Evolutionary conservation across 306 rosid species (phyloP), one percentile per base, ranked within the genome.

Genomic region (Styphnolobium japonicum): DNA sequence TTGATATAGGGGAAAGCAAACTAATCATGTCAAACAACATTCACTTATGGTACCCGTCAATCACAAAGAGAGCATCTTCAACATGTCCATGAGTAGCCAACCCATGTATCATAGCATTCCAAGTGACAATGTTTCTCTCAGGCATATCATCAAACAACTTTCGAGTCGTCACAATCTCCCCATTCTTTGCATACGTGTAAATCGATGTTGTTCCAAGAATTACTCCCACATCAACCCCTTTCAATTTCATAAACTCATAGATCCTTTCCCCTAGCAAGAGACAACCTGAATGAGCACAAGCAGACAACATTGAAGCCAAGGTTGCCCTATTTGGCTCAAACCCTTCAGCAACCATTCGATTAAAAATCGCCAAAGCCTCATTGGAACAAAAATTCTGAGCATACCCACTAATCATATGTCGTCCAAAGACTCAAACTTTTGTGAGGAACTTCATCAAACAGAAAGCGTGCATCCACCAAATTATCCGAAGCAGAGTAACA

Each of bases 81-180:
- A 67, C 88, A 71, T 71, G 73, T 5, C 86, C 88, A 81, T 84
- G 63, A 60, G 73, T 34, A 60, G 88, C 86, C 73, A 84, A 76
- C 43, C 90, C 88, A 58, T 73, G 64, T 1, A 87, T 84, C 86
- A 87, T 87, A 27, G 85, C 86, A 84, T 87, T 87, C 90, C 88
- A 84, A 51, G 88, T 84, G 45, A 69, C 83, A 75, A 84, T 62
- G 23, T 82, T 87, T 75, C 77, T 82, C 71, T 81, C 86, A n/a
- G n/a, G 40, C 86, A 87, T 87, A 27, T 56, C 75, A 75, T 84
- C 85, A 10, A 87, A 87, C 56, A 81, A 29, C 69, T 52, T 67
- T 46, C 64, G 71, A 31, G 88, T 86, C 53, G 0, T 62, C 5
- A 0, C 25, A 79, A 87, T 79, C 0, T 2, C 85, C 66, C 88